Conservation (phyloP, 495 filamentous ascomycete species). For the Cairneyella variabilis region DNA sequence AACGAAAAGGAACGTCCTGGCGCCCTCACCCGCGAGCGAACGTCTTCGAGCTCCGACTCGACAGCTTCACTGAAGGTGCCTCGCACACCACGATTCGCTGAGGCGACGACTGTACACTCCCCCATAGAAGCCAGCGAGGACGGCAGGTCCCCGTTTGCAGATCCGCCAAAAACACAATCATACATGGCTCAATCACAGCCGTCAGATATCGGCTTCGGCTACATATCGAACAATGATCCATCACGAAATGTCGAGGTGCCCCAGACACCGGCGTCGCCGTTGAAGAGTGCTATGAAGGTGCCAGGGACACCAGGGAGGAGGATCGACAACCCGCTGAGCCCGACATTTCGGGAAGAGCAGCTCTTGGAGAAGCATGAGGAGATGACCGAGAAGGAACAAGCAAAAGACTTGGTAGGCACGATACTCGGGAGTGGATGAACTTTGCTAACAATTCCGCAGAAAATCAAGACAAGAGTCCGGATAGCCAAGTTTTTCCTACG, state of each 20-base stretch:
- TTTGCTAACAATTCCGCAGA: conserved; percentile 47
- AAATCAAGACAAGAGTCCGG: conserved; percentile 87
- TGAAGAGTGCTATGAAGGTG: conserved; percentile 82
- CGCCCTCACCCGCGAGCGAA: conserved; percentile 41
- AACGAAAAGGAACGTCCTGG: conserved; percentile 49
- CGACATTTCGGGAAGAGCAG: conserved; percentile 84
- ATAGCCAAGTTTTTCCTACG: conserved; percentile 93
- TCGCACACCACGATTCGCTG: conserved; percentile 82
- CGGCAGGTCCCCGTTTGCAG: conserved; percentile 63
- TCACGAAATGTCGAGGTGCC: conserved; percentile 48
- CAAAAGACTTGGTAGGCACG: conserved; percentile 74
- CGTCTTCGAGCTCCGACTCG: conserved; percentile 47
- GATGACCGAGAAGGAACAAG: conserved; percentile 74
- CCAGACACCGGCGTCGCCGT: conserved; percentile 65
- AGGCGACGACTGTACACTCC: conserved; percentile 84
- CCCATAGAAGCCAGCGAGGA: conserved; percentile 59
- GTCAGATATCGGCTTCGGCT: conserved; percentile 89
- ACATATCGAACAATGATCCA: conserved; percentile 60
- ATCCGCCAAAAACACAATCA: conserved; percentile 50
- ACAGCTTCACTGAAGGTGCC: conserved; percentile 58
- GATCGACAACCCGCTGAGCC: conserved; percentile 67
- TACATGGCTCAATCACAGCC: conserved; percentile 60
- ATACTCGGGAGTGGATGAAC: conserved; percentile 26
- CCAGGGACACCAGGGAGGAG: conserved; percentile 72
- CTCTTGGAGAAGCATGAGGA: conserved; percentile 76